Base-by-base conservation (phyloP, 208 protist species). In the Leishmania tarentolae region DNA sequence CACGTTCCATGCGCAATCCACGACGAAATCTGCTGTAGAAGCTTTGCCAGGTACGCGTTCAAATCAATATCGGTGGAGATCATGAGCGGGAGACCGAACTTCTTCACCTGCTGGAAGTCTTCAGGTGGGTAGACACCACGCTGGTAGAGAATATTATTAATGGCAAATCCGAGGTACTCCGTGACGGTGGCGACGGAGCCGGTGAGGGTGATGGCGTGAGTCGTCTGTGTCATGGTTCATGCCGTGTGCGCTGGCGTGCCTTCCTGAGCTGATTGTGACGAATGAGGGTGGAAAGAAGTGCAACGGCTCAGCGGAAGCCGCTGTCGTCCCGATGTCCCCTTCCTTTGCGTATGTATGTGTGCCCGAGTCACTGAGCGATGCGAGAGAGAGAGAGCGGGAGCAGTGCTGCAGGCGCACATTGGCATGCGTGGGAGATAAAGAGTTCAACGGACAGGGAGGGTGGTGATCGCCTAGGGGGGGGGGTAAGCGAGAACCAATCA, bases 81-180 rank as follows among this genome's bases (percentile, higher is more conserved):
- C 68, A 99, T 88, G 57, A 99, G 91, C 17, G 91, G 76, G 63
- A 99, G 79, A 15, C 98, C 98, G 87, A 99, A 99, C 87, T 99
- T 98, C 40, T 87, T 94, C 57, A 99, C 92, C 57, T 88, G 80
- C 24, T 91, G 83, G 83, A 99, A 99, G 56, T 83, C 84, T n/a
- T 99, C 98, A 3, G 97, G 87, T 31, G 99, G 98, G 92, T 99
- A 99, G 71, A 99, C 95, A 24, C 98, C 98, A 31, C 99, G 97
- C 86, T 99, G 98, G 87, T 98, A 99, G 71, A 99, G 90, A 82
- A 99, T 97, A 73, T 71, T 92, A 85, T 98, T 98, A 53, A 98
- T 94, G 21, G 93, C 90, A 76, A 98, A 99, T 37, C 91, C 94
- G 87, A 99, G 99, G 83, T 99, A 99, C 89, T 99, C 99, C 8